Base-by-base conservation (phyloP, 495 filamentous ascomycete genomes). In the Aspergillus funiculosus region DNA sequence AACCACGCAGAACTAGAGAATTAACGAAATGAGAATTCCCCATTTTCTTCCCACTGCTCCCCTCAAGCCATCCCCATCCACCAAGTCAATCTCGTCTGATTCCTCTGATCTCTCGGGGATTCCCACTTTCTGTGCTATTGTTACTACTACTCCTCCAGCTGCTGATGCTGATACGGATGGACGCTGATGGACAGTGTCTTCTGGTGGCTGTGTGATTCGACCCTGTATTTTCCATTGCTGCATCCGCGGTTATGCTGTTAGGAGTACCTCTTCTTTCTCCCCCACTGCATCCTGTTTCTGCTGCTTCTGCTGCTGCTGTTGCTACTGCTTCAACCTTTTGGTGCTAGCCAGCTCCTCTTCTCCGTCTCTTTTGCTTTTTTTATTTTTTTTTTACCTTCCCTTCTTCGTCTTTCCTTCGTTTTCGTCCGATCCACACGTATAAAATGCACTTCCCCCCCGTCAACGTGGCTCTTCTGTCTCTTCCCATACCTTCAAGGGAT, bases 401-500 rank as follows among this genome's bases (percentile, higher is more conserved):
- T 39, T 26, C 17, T 22, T 20, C 20, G 5, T 30, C 20, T 18
- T 20, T 21, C 39, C 35, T 17, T 39, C 34, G 31, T 15, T 25
- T 21, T 34, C 43, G 18, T 38, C 36, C 48, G 35, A 26, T 35
- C 38, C 31, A 28, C 29, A 31, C 38, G 13, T 47, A 52, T 51
- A 50, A 51, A 55, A 39, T 28, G 28, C 26, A 10, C 43, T 14
- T 25, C 30, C 43, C 25, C 31, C 41, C 40, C 30, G 15, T 45
- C 40, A 27, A 34, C 27, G 39, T 47, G 46, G 13, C 40, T 10
- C 21, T 24, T 30, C 10, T 15, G 9, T 35, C 26, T 41, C 20
- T 30, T 39, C 27, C 25, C 31, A 26, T 15, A 24, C 37, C 46
- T 41, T 19, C 53, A 56, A 66, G 64, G 64, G 52, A 89, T 89